Percentiles rank a stretch among this genome's conserved stretches.
phyloP scores from a whole-genome alignment of 1,139 yeast genomes.

The Magnusiomyces tetraspermus region DNA sequence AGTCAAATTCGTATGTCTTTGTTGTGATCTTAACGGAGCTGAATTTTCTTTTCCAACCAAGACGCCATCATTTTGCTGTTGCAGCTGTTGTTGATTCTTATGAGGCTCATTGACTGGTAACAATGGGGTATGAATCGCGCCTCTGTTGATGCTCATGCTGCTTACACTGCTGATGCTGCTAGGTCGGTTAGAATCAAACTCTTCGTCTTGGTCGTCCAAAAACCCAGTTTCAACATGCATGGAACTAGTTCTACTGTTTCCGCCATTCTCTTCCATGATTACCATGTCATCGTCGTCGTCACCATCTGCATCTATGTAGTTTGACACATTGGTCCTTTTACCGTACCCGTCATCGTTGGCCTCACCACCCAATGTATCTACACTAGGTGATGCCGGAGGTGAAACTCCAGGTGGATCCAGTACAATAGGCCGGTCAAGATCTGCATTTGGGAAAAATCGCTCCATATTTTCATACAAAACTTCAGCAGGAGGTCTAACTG shows the following conservation, averaged over 20 bases:
- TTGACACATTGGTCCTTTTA: no score
- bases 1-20: not conserved
- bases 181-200: not conserved
- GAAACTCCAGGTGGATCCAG: conserved; percentile 46
- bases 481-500: conserved; percentile 90
- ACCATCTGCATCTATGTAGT: no score
- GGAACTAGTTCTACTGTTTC: not conserved
- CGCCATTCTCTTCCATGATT: not conserved
- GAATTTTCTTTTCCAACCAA: not conserved
- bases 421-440: conserved; percentile 83
- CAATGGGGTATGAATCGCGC: not conserved
- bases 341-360: not conserved
- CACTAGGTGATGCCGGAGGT: conserved; percentile 50
- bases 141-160: not conserved
- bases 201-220: not conserved
- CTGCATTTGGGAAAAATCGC: conserved; percentile 83
- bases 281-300: not conserved
- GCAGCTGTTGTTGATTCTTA: not conserved
- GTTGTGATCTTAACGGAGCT: not conserved
- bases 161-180: not conserved
- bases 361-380: conserved; percentile 3
- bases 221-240: not conserved
- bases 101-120: conserved; percentile 7
- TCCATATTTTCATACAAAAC: conserved; percentile 87
- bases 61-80: not conserved